Percentiles rank a stretch among this genome's conserved stretches.
Conservation (phyloP, 2,329 filamentous ascomycete species). For the Periglandula ipomoeae region DNA sequence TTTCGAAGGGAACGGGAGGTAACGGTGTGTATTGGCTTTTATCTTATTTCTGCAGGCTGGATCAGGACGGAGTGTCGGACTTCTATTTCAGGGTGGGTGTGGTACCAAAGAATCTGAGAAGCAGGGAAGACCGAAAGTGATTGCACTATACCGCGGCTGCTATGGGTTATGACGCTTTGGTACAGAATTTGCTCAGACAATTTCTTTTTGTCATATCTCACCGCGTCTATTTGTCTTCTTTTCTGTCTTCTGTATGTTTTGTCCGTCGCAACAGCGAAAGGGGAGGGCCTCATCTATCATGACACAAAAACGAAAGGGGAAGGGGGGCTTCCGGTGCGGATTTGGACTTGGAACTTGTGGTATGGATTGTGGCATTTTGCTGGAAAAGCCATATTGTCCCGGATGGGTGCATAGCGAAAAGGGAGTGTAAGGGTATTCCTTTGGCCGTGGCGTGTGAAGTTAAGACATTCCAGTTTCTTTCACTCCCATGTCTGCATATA, state of each 20-base stretch:
- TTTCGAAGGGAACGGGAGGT: slow-evolving; percentile 27
- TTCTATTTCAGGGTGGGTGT: slow-evolving; percentile 27
- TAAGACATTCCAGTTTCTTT: slow-evolving; percentile 18
- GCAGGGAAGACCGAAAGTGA: slow-evolving; percentile 34
- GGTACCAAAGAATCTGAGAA: slow-evolving; percentile 19
- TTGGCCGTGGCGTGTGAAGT: slow-evolving; percentile 27
- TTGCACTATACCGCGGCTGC: slow-evolving; percentile 25
- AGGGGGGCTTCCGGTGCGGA: slow-evolving; percentile 2
- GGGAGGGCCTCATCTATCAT: slow-evolving; percentile 10
- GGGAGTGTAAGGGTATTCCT: slow-evolving; percentile 30
- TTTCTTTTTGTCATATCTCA: slow-evolving; percentile 13
- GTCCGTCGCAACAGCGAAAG: slow-evolving; percentile 22
- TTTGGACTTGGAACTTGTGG: slow-evolving; percentile 12
- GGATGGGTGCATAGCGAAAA: slow-evolving; percentile 34
- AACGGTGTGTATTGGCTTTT: slow-evolving; percentile 26
- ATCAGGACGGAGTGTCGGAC: slow-evolving; percentile 30
- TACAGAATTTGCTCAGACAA: slow-evolving; percentile 22
- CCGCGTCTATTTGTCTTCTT: background rate
- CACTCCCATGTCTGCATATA: slow-evolving; percentile 14
- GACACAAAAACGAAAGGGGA: background rate
- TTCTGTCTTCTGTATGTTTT: background rate
- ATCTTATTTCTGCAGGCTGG: slow-evolving; percentile 12
- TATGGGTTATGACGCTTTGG: slow-evolving; percentile 24
- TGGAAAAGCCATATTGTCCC: slow-evolving; percentile 32
- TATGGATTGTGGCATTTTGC: slow-evolving; percentile 23